A percentile compares a stretch with the other conserved stretches of the same genome.
phyloP scores from a whole-genome alignment of 1,284 basidiomycete genomes.

The Apiotrichum sp. region DNA sequence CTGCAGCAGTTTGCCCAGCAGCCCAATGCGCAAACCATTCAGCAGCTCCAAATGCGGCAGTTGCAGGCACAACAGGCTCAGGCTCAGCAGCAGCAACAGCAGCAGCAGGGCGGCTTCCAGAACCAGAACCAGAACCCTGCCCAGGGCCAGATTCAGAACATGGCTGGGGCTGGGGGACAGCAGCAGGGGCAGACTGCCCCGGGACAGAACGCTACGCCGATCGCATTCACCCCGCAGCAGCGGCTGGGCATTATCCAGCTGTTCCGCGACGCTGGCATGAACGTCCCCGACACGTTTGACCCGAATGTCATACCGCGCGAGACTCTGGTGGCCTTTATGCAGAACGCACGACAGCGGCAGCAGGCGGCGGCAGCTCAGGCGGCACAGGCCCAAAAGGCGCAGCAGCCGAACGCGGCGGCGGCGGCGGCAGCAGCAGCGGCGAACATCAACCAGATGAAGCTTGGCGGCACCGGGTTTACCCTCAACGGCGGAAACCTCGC shows the following conservation, averaged over 20 bases:
- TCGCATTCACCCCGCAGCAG: constrained; percentile 13
- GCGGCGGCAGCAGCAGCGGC: not conserved
- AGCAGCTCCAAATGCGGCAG: constrained; percentile 19
- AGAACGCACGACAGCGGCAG: constrained; percentile 6
- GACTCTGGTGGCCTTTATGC: constrained; percentile 9
- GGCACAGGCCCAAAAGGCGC: not conserved
- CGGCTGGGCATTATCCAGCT: constrained; percentile 15
- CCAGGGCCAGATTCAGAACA: not conserved
- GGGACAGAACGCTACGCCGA: not conserved
- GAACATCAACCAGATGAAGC: not conserved
- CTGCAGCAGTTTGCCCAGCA: constrained; percentile 20
- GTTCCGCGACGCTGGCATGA: constrained; percentile 12
- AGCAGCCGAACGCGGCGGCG: not conserved
- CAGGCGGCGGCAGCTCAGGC: constrained; percentile 4
- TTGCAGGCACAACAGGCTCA: constrained; percentile 4
- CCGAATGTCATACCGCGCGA: constrained; percentile 18
- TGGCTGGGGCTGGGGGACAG: not conserved
- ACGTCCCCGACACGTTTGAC: constrained; percentile 15
- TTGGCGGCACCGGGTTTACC: not conserved
- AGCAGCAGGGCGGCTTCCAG: constrained; percentile 2
- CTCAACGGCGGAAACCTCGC: not conserved
- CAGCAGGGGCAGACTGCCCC: constrained; percentile 1
- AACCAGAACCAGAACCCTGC: not conserved
- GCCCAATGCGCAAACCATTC: constrained; percentile 17
- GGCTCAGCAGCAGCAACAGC: not conserved